Evolutionary conservation across 805 yeast species (phyloP).

Genomic region (Metschnikowia dekortorum): DNA sequence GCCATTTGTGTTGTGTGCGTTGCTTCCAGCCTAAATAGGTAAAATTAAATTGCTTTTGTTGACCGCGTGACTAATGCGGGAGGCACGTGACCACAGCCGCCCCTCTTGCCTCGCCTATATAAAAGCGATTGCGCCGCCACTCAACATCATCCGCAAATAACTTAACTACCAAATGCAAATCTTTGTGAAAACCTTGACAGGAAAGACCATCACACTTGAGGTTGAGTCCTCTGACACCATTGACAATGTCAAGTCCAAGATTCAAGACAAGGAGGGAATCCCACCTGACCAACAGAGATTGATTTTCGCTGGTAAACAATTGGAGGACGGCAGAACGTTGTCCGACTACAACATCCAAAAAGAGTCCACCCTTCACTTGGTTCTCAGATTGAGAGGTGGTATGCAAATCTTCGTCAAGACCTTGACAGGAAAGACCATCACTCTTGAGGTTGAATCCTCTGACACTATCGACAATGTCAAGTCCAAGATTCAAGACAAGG

Average conservation of each 20-base stretch:
- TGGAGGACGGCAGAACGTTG: slow-evolving; percentile 37
- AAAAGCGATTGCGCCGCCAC: slow-evolving; percentile 16
- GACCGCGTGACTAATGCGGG: slow-evolving; percentile 15
- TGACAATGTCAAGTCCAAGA: slow-evolving; percentile 63
- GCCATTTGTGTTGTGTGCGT: background rate
- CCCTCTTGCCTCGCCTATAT: slow-evolving; percentile 18
- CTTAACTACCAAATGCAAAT: slow-evolving; percentile 22
- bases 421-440: no score
- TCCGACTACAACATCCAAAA: slow-evolving; percentile 42
- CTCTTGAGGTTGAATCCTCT: no score
- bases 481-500: no score
- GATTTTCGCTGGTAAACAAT: slow-evolving; percentile 45
- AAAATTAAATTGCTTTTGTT: slow-evolving; percentile 13
- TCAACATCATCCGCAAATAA: background rate
- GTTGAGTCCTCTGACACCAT: slow-evolving; percentile 97
- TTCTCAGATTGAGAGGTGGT: slow-evolving; percentile 9
- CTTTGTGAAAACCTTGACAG: slow-evolving; percentile 50
- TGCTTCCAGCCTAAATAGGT: slow-evolving; percentile 3
- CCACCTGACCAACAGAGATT: slow-evolving; percentile 28
- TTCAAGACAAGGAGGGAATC: no score
- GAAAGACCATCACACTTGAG: slow-evolving; percentile 78
- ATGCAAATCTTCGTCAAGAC: slow-evolving; percentile 8
- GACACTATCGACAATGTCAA: no score
- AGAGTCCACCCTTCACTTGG: slow-evolving; percentile 34
- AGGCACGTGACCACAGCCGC: slow-evolving; percentile 15